Percentiles rank a stretch among this genome's conserved stretches.
Conservation (phyloP, 2,329 filamentous ascomycete species). For the Polychaeton citri region DNA sequence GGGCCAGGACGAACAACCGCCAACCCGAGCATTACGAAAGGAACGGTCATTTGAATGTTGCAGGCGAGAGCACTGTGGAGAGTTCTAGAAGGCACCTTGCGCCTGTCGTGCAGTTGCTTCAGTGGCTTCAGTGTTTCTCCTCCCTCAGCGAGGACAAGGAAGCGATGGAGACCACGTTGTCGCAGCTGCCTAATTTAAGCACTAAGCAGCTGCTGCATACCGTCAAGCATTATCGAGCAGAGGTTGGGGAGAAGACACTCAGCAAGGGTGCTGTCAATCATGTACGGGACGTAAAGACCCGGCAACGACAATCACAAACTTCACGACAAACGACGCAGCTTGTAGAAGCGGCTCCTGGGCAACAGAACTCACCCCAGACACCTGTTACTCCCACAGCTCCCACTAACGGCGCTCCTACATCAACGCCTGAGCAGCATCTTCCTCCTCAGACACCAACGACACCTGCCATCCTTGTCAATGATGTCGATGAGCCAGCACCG, state of each 20-base stretch:
- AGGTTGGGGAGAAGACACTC: conserved; percentile 87
- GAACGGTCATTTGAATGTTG: conserved; percentile 70
- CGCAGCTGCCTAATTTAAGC: conserved; percentile 73
- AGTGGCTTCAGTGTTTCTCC: conserved; percentile 97
- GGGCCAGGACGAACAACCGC: conserved; percentile 85
- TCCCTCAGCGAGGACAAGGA: conserved; percentile 84
- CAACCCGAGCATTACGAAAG: conserved; percentile 85
- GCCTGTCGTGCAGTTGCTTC: conserved; percentile 82
- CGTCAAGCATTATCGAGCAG: conserved; percentile 82
- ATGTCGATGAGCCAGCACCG: conserved; percentile 52
- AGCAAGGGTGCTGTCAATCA: conserved; percentile 83
- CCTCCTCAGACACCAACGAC: conserved; percentile 10
- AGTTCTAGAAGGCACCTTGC: conserved; percentile 72
- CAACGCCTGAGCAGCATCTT: conserved; percentile 1
- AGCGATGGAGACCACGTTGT: conserved; percentile 72
- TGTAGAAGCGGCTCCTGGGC: conserved; percentile 1
- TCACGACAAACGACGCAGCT: conserved; percentile 3
- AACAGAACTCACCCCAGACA: conserved; percentile 2
- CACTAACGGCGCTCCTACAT: conserved; percentile 1
- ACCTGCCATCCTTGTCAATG: conserved; percentile 21
- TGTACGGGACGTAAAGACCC: conserved; percentile 61
- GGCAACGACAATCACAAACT: conserved; percentile 10
- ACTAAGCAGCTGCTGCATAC: conserved; percentile 84
- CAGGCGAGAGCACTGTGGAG: conserved; percentile 77
- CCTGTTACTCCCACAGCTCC: conserved; percentile 3